Evolutionary conservation across 2,329 filamentous ascomycete species (phyloP).

Genomic region (Eutypa lata): DNA sequence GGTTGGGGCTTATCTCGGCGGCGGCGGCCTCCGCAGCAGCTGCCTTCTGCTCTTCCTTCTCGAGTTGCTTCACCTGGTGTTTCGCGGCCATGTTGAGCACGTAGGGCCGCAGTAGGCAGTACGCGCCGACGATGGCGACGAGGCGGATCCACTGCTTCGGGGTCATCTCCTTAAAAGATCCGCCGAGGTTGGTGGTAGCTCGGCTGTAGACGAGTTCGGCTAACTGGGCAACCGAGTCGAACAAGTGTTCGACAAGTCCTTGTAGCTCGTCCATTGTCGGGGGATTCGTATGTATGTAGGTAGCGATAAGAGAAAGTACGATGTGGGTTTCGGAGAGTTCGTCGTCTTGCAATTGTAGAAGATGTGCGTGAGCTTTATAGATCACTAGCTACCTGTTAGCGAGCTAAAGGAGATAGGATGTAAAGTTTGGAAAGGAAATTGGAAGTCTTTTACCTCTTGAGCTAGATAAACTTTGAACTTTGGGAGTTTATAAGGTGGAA

Average conservation of each 20-base stretch:
- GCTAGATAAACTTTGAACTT: too few species aligned
- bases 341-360: too few species aligned
- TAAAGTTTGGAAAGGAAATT: too few species aligned
- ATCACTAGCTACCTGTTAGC: too few species aligned
- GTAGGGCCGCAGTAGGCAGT: constrained; percentile 71
- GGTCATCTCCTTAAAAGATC: constrained; percentile 49
- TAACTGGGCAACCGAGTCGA: constrained; percentile 25
- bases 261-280: constrained; percentile 27
- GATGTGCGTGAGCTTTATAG: too few species aligned
- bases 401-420: too few species aligned
- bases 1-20: constrained; percentile 61
- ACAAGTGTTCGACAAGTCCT: constrained; percentile 26
- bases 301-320: neutral
- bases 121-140: constrained; percentile 68
- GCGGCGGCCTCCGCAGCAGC: constrained; percentile 42
- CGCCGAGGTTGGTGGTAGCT: constrained; percentile 46
- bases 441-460: too few species aligned
- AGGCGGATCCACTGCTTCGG: constrained; percentile 63
- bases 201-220: constrained; percentile 28
- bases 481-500: too few species aligned
- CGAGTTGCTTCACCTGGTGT: constrained; percentile 61
- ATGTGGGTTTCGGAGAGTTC: too few species aligned
- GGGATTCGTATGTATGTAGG: constrained; percentile 2
- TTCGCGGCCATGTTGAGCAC: constrained; percentile 65
- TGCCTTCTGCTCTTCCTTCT: constrained; percentile 46